Evolutionary conservation across 75 land plant species (phyloP).

Genomic region (Azolla pinnata): DNA sequence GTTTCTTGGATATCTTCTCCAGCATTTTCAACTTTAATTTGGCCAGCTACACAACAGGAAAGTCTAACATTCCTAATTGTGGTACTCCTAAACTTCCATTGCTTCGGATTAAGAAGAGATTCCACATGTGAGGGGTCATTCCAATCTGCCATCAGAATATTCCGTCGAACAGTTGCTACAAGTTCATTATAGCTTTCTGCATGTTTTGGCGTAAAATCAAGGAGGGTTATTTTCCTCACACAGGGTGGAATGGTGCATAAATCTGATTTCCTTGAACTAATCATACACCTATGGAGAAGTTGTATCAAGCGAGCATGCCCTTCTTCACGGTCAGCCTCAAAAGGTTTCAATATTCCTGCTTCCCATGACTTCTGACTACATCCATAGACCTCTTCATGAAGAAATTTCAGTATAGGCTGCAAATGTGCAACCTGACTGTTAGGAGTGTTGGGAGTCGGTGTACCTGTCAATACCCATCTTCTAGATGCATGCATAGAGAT

Average conservation of each 20-base stretch:
- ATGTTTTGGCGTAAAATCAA: constrained; percentile 73
- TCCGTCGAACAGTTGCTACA: constrained; percentile 80
- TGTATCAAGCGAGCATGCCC: constrained; percentile 59
- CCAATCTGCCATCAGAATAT: constrained; percentile 95
- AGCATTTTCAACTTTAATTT: constrained; percentile 78
- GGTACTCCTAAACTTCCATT: constrained; percentile 72
- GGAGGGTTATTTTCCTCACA: constrained; percentile 48
- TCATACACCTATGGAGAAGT: constrained; percentile 73
- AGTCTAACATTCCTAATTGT: constrained; percentile 74
- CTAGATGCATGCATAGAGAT: constrained; percentile 58
- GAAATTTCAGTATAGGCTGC: constrained; percentile 82
- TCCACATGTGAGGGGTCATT: constrained; percentile 96
- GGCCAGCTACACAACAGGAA: constrained; percentile 95
- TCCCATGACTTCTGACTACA: constrained; percentile 78
- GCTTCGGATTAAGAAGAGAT: constrained; percentile 88
- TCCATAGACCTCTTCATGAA: constrained; percentile 83
- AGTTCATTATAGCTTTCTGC: constrained; percentile 88
- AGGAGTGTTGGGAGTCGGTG: constrained; percentile 90
- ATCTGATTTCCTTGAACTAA: constrained; percentile 85
- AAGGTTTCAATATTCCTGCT: constrained; percentile 72
- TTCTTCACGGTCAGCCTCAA: constrained; percentile 80
- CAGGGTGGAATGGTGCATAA: constrained; percentile 75
- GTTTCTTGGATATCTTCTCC: constrained; percentile 91
- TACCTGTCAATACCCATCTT: constrained; percentile 90
- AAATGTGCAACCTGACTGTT: constrained; percentile 81